Evolutionary conservation across 257 asterid species (phyloP), one percentile per base, ranked within the genome.

Genomic region (Handroanthus guayacan): DNA sequence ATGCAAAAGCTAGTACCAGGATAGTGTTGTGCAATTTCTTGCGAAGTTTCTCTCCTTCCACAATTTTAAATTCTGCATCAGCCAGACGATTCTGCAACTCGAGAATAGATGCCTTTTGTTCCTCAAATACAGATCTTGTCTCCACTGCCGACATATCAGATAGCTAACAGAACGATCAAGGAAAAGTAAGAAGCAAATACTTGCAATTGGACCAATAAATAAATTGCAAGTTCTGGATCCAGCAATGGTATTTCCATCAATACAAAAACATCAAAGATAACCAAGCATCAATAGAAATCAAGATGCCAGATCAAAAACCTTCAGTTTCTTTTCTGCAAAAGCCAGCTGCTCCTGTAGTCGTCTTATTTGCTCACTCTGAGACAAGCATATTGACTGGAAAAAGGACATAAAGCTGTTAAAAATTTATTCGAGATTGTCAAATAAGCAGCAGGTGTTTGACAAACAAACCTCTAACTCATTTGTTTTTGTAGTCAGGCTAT

Each of bases 21-120:
- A 96, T 96, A 2, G 99, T 93, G 84, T 96, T 96, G 58, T 96
- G 99, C 65, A 96, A 75, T 82, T 93, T 93, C 74, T 91, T 96
- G 9, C 99, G 92, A 11, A 89, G 87, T 67, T 87, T 82, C 79
- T 91, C 99, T 73, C 98, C 99, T 79, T 93, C 99, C 5, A 89
- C 78, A 72, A 93, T 87, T 66, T 93, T 93, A 17, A 54, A 62
- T 60, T 96, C 99, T 14, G 99, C 96, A 37, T 91, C 97, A 50
- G 89, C 88, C 18, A 96, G 87, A 16, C 96, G 97, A 72, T 37
- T 84, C 50, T 85, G 87, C 58, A 96, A 75, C 68, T 93, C 95
- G 62, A 37, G 16, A 18, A 90, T 85, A 36, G 81, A 52, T 52
- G 80, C 62, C 67, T 88, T 84, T 73, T 89, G 95, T 61, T 81